Evolutionary conservation across 768 basidiomycete species (phyloP), one percentile per base, ranked within the genome.

Genomic region (Artomyces pyxidatus): DNA sequence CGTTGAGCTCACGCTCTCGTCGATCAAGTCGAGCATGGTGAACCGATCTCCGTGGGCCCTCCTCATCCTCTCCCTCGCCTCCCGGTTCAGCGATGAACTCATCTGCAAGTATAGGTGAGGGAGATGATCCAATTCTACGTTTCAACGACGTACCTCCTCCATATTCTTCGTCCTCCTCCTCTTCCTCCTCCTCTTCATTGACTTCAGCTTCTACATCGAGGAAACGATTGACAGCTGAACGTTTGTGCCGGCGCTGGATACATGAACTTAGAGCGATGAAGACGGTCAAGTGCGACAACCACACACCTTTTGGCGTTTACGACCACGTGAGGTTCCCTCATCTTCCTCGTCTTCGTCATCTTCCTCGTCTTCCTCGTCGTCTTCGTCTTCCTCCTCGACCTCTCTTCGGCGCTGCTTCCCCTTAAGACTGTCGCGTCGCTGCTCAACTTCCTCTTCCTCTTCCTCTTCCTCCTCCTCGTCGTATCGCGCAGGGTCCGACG

Each of bases 121-220:
- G 43, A 25, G 42, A 32, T 42, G 37, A 45, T 46, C 30, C 32
- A 27, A 50, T 25, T 4, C 32, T 37, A 3, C 11, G 21, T 39
- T n/a, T 30, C 21, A 25, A 37, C 3, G 22, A 57, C 71, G 68
- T 10, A 68, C 68, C 68, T 54, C 57, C 58, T 1, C 73, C 85
- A 50, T 75, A 77, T 47, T 89, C 88, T 17, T 87, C 86, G 3
- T 88, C 88, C 6, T 84, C 90, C 17, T 95, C 92, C 3, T 87
- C 86, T 22, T 97, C 96, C 29, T 96, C 95, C 3, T 97, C 96
- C 17, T 98, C 96, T 26, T 96, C 93, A 57, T 92, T 92, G 17
- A 95, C 94, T 63, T 92, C 91, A 47, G 92, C 93, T 69, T 95
- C 91, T 49, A 94, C 77, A 79, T 98, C 96, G 57, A 98, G 73